Evolutionary conservation across 805 yeast species (phyloP).

Genomic region (Yamadazyma olivae): DNA sequence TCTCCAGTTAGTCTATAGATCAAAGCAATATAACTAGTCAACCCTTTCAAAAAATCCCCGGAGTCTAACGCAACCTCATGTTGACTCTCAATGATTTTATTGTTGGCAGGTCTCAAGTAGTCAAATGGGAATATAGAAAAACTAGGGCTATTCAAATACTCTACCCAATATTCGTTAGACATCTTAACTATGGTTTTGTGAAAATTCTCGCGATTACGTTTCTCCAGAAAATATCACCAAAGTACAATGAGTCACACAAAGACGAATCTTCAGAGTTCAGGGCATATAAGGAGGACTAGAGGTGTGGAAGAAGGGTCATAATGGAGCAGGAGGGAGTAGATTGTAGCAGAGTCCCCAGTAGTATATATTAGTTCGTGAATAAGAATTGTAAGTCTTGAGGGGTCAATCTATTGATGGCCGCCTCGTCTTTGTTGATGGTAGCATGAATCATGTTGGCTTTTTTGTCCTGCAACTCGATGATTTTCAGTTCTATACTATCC

Average conservation of each 20-base stretch:
- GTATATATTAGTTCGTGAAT: constrained; percentile 63
- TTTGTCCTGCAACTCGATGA: constrained; percentile 93
- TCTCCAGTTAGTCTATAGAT: constrained; percentile 86
- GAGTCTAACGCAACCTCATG: constrained; percentile 16
- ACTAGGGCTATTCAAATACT: constrained; percentile 72
- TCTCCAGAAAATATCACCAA: not conserved
- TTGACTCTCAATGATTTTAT: constrained; percentile 63
- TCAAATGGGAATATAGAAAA: constrained; percentile 87
- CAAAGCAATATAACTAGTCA: constrained; percentile 68
- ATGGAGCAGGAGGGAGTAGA: no score
- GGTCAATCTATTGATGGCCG: constrained; percentile 82
- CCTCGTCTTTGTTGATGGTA: constrained; percentile 88
- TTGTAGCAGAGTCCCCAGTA: no score
- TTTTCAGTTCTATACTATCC: constrained; percentile 94
- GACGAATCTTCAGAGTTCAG: not conserved
- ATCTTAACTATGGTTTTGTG: no score
- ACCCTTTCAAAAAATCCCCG: constrained; percentile 46
- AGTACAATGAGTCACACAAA: constrained; percentile 5
- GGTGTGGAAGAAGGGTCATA: no score
- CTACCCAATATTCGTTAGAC: constrained; percentile 53
- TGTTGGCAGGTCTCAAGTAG: constrained; percentile 71
- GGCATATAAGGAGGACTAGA: no score
- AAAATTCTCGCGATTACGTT: constrained; percentile 1
- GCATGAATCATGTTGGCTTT: constrained; percentile 99
- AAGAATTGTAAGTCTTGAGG: constrained; percentile 94